Base-by-base conservation (phyloP, 2,329 filamentous ascomycete genomes). In the Daldinia eschscholtzii region DNA sequence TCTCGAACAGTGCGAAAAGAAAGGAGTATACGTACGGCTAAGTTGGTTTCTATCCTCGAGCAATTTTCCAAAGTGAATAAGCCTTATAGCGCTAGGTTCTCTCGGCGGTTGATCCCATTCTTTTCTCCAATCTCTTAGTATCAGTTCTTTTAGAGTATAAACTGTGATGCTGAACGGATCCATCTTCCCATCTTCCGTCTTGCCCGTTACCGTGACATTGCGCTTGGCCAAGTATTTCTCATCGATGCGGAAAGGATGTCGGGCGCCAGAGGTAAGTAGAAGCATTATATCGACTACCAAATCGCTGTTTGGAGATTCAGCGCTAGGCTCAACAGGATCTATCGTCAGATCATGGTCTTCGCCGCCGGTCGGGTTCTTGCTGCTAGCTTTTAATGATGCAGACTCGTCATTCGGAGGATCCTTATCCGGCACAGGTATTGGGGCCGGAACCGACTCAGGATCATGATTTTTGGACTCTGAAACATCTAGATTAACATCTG, bases 71-170 rank as follows among this genome's bases (percentile, higher is more conserved):
- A 97, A 96, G 70, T 93, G 92, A 76, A 98, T 98, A 75, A 98
- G 82, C 57, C 95, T 87, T 83, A 98, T 98, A 69, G 91, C 93
- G 76, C 91, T 95, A 10, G 95, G 94, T 77, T 93, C 96, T 28
- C 92, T 89, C 1, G 95, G 95, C 76, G 92, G 91, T 15, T 90
- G 83, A 76, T 97, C 94, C 95, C 95, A 98, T 78, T 98, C 93
- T 75, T 90, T 91, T 73, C 93, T 87, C 95, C 95, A 98, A 79
- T 98, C 94, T 75, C 93, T 87, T 83, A 96, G 88, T 78, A 98
- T 97, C 77, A 98, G 83, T 82, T 98, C 94, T 81, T 98, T 98
- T 72, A 98, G 83, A 2, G 93, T 97, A 79, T 98, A 97, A 57
- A 97, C 91, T 73, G 93, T 97, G 81, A 98, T 93, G 77, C 91